Percentiles rank a stretch among this genome's conserved stretches.
phyloP scores from a whole-genome alignment of 2,329 filamentous ascomycete genomes.

The Falciphora oryzae region DNA sequence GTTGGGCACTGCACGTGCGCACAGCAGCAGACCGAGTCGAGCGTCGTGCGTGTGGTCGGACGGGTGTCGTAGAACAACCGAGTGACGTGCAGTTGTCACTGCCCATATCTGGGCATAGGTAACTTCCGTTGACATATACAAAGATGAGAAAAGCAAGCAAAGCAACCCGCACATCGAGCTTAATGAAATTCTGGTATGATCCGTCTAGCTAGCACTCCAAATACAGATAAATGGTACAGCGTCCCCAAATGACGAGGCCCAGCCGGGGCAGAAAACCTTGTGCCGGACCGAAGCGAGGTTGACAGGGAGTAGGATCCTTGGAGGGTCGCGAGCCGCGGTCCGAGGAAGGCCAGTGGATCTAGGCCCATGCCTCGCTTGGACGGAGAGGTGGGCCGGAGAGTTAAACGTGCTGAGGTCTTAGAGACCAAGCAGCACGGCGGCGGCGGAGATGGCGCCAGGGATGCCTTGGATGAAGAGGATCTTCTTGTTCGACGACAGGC shows the following conservation, averaged over 20 bases:
- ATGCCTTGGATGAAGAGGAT: conserved; percentile 39
- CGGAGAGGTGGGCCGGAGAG: neutral
- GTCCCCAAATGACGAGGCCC: neutral
- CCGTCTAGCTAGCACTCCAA: neutral
- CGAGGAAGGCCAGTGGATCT: neutral
- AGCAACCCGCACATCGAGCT: neutral
- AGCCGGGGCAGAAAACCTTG: neutral
- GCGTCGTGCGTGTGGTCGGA: too few species aligned
- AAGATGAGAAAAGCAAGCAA: neutral
- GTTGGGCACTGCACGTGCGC: too few species aligned
- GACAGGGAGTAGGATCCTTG: too few species aligned
- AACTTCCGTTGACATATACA: neutral
- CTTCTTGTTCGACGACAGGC: conserved; percentile 31
- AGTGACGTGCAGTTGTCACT: too few species aligned
- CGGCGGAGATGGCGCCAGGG: conserved; percentile 27
- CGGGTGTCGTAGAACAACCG: too few species aligned
- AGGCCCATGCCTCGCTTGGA: neutral
- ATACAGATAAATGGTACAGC: neutral
- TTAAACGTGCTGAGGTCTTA: neutral
- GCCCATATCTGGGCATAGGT: too few species aligned
- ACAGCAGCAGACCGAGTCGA: too few species aligned
- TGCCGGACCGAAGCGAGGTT: neutral
- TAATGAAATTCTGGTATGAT: neutral
- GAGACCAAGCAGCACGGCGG: conserved; percentile 20
- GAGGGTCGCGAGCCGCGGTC: neutral